Evolutionary conservation across 768 basidiomycete species (phyloP).

Genomic region (Suillus weaverae): DNA sequence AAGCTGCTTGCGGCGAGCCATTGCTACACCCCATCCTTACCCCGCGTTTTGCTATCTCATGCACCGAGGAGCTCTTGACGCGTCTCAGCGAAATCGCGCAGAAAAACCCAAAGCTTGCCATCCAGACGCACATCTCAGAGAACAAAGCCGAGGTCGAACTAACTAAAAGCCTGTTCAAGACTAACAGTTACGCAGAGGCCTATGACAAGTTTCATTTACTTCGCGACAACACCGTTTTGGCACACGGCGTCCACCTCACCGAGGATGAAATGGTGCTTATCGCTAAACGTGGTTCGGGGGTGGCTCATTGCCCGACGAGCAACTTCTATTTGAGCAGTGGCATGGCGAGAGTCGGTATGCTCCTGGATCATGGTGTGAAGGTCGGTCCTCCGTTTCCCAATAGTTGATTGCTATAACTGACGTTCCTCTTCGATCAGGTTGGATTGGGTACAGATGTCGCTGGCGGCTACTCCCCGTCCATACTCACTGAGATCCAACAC

Average conservation of each 20-base stretch:
- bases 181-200: slow-evolving; percentile 69
- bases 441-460: slow-evolving; percentile 94
- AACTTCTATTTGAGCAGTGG: slow-evolving; percentile 92
- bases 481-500: slow-evolving; percentile 73
- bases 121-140: slow-evolving; percentile 95
- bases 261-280: slow-evolving; percentile 75
- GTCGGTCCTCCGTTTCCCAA: slow-evolving; percentile 37
- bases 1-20: slow-evolving; percentile 38
- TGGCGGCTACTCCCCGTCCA: slow-evolving; percentile 83
- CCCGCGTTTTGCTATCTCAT: slow-evolving; percentile 95
- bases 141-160: slow-evolving; percentile 70
- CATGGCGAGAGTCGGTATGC: slow-evolving; percentile 72
- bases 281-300: slow-evolving; percentile 60
- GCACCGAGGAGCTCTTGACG: slow-evolving; percentile 66
- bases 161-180: slow-evolving; percentile 68
- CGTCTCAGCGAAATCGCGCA: slow-evolving; percentile 62
- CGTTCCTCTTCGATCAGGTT: slow-evolving; percentile 50
- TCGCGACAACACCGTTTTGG: slow-evolving; percentile 78
- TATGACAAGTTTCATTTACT: slow-evolving; percentile 83
- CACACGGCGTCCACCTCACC: slow-evolving; percentile 81
- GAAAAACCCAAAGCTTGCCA: slow-evolving; percentile 59
- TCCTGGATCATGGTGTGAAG: slow-evolving; percentile 86
- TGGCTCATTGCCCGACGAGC: slow-evolving; percentile 93
- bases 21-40: slow-evolving; percentile 91
- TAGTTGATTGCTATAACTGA: slow-evolving; percentile 10